phyloP scores from a whole-genome alignment of 306 rosid genomes.

The Fragaria vesca region DNA sequence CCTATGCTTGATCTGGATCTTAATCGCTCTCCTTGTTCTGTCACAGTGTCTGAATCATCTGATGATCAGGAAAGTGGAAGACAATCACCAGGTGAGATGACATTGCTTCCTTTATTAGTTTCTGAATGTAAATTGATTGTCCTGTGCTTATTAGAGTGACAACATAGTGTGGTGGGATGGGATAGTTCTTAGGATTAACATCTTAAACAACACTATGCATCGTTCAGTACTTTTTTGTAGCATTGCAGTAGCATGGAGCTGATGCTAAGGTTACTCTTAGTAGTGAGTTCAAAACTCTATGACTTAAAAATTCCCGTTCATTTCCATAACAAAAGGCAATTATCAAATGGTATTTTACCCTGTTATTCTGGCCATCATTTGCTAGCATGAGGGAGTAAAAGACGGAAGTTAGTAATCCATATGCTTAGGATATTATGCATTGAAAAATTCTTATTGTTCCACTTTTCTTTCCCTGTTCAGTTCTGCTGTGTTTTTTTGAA shows the following conservation, averaged over 20 bases:
- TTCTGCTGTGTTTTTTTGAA: conserved; percentile 18
- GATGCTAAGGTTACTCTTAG: conserved; percentile 14
- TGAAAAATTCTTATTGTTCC: background rate
- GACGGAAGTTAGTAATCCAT: no score
- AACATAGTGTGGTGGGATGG: background rate
- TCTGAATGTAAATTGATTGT: background rate
- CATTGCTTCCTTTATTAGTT: conserved; percentile 13
- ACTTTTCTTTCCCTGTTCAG: conserved; percentile 5
- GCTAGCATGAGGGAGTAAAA: background rate
- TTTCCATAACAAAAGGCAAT: background rate
- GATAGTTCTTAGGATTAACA: background rate
- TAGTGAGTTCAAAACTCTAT: background rate
- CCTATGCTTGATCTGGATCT: conserved; percentile 64
- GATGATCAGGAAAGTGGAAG: conserved; percentile 37
- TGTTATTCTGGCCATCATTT: background rate
- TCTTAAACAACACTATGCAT: conserved; percentile 15
- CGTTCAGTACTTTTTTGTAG: conserved; percentile 10
- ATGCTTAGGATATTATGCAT: background rate
- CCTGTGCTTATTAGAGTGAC: background rate
- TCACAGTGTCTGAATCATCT: conserved; percentile 33
- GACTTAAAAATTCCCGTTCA: background rate
- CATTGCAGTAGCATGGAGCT: conserved; percentile 19
- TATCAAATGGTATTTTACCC: background rate
- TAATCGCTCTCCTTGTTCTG: conserved; percentile 64
- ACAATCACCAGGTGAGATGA: conserved; percentile 57